These are phyloP conservation scores for Lepidium sativum DNA, from an alignment of 345 rosid species.

Conservation along the genomic window DNA sequence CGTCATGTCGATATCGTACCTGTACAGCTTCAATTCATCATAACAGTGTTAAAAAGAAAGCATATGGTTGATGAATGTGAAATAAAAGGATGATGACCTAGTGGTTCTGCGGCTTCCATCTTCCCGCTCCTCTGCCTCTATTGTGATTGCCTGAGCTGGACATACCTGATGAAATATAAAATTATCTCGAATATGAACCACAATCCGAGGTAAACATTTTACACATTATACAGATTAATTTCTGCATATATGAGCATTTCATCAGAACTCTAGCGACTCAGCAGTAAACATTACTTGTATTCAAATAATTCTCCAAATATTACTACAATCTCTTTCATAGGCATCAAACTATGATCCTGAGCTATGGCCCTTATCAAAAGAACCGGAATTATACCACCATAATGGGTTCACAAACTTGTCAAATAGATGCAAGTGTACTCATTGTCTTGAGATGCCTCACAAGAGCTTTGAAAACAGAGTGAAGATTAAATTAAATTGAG, in stretches of 20 bases:
- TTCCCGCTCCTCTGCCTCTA: conserved; percentile 96
- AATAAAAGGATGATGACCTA: conserved; percentile 39
- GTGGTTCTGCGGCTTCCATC: conserved; percentile 99
- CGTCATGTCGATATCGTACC: conserved; percentile 98
- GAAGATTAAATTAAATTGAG: not conserved
- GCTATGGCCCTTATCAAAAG: not conserved
- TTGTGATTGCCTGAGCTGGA: conserved; percentile 97
- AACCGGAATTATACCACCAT: not conserved
- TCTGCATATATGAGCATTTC: not conserved
- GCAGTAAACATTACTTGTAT: not conserved
- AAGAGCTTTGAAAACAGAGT: not conserved
- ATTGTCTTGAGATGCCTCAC: not conserved
- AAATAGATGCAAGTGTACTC: not conserved
- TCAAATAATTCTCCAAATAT: not conserved
- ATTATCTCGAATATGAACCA: not conserved
- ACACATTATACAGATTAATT: too few relatives aligned
- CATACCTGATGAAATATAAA: conserved; percentile 50
- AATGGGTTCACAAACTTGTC: not conserved
- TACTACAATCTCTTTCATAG: not conserved
- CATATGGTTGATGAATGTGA: not conserved
- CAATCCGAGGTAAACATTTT: not conserved
- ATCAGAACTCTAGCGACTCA: not conserved
- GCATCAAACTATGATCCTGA: not conserved
- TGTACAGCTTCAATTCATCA: conserved; percentile 19
- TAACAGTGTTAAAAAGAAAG: not conserved